A percentile compares a stretch with the other conserved stretches of the same genome.
Evolutionary conservation across 768 basidiomycete species (phyloP).

Genomic region (Dentipellis fragilis): DNA sequence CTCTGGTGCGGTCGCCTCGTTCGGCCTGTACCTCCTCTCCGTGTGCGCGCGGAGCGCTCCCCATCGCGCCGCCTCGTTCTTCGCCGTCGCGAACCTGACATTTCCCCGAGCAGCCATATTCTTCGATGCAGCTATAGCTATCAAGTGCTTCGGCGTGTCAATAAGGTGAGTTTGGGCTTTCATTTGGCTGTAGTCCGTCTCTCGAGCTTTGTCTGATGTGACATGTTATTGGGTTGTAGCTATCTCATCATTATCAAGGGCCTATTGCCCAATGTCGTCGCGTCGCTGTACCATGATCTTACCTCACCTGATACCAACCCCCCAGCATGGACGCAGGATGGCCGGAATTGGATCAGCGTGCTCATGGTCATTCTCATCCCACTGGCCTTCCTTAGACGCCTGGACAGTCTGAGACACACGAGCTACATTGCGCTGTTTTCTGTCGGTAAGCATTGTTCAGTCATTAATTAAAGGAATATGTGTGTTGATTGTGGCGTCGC

Average conservation of each 20-base stretch:
- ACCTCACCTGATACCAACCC: slow-evolving; percentile 53
- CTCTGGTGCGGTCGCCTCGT: slow-evolving; percentile 65
- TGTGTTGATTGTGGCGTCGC: slow-evolving; percentile 3
- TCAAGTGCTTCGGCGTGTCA: slow-evolving; percentile 95
- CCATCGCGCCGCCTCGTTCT: slow-evolving; percentile 74
- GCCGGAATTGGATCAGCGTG: slow-evolving; percentile 74
- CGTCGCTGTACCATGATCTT: slow-evolving; percentile 72
- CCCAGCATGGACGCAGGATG: slow-evolving; percentile 67
- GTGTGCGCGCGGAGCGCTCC: slow-evolving; percentile 70
- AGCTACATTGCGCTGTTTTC: slow-evolving; percentile 89
- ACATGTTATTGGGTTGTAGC: slow-evolving; percentile 25
- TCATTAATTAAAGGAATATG: background rate
- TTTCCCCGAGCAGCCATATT: slow-evolving; percentile 82
- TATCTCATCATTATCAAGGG: slow-evolving; percentile 90
- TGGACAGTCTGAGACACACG: slow-evolving; percentile 84
- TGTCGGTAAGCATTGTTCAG: slow-evolving; percentile 48
- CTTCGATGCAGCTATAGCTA: slow-evolving; percentile 91
- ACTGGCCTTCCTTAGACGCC: slow-evolving; percentile 68
- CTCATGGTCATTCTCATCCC: slow-evolving; percentile 73
- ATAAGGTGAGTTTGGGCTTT: slow-evolving; percentile 50
- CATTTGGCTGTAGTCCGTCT: background rate
- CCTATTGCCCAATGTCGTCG: slow-evolving; percentile 85
- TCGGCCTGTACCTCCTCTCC: slow-evolving; percentile 85
- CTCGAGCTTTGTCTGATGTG: background rate
- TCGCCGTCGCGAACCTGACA: slow-evolving; percentile 73